Evolutionary conservation across 176 grass and related monocot genomes (phyloP).

Genomic region (Oryza punctata): DNA sequence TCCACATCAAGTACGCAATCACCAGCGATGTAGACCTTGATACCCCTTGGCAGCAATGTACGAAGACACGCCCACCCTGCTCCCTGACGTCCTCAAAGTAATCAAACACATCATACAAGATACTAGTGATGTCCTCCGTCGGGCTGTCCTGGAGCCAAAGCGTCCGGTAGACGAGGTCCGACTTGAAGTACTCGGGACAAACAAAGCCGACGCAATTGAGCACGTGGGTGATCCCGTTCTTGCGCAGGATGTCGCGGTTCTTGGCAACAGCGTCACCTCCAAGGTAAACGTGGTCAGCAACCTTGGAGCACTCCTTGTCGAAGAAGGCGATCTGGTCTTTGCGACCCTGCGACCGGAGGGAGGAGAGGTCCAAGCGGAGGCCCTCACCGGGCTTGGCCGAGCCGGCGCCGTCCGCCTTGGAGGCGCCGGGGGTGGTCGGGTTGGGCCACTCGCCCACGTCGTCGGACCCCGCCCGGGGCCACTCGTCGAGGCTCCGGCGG

Average conservation of each 20-base stretch:
- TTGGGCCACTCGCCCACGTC: constrained; percentile 95
- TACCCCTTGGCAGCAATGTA: constrained; percentile 97
- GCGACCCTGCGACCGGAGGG: constrained; percentile 58
- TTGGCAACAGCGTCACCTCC: constrained; percentile 86
- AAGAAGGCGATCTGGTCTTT: constrained; percentile 99
- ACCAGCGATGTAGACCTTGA: constrained; percentile 90
- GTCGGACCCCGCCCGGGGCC: constrained; percentile 83
- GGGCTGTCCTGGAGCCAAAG: constrained; percentile 99
- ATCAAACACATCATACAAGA: constrained; percentile 97
- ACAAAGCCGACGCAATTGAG: constrained; percentile 98
- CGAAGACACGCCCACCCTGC: constrained; percentile 76
- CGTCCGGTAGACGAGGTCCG: constrained; percentile 83
- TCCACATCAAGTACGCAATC: constrained; percentile 99
- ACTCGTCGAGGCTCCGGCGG: constrained; percentile 78
- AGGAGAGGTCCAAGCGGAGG: constrained; percentile 72
- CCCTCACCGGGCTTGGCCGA: constrained; percentile 59
- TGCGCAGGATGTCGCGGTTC: constrained; percentile 77
- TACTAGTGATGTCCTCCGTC: constrained; percentile 98
- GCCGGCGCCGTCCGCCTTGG: constrained; percentile 39
- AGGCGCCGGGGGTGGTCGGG: constrained; percentile 72
- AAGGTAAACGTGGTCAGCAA: constrained; percentile 90
- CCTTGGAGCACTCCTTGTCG: constrained; percentile 99
- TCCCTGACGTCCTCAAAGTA: constrained; percentile 99
- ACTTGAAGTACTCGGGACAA: constrained; percentile 94
- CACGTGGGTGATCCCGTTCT: constrained; percentile 94